phyloP scores from a whole-genome alignment of 164 flowering plant genomes.

The Litsea cubeba region DNA sequence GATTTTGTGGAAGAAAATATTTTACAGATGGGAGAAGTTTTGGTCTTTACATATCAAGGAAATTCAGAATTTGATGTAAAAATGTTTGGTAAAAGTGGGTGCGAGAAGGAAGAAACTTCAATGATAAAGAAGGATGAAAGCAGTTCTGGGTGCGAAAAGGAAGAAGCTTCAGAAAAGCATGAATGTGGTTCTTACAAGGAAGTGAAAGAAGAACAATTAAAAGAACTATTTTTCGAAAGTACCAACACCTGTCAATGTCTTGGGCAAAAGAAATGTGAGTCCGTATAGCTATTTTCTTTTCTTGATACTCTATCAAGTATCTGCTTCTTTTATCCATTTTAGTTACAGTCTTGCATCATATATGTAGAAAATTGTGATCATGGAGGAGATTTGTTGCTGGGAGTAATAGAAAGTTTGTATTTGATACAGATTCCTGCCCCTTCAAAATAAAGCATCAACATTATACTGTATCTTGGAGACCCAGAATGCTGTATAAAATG shows the following conservation, averaged over 20 bases:
- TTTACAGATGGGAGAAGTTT: slow-evolving; percentile 18
- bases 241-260: neutral
- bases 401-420: neutral
- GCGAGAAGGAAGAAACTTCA: slow-evolving; percentile 14
- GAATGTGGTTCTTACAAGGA: neutral
- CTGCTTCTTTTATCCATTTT: neutral
- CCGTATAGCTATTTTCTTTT: slow-evolving; percentile 1
- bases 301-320: neutral
- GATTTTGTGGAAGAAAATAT: slow-evolving; percentile 16
- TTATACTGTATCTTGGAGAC: neutral
- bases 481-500: neutral
- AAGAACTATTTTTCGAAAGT: neutral
- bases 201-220: neutral
- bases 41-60: slow-evolving; percentile 21
- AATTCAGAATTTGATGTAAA: slow-evolving; percentile 16
- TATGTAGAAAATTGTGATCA: neutral
- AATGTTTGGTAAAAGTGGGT: slow-evolving; percentile 21
- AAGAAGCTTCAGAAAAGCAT: too few species aligned
- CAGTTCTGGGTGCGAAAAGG: too few species aligned
- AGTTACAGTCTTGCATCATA: neutral
- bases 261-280: slow-evolving; percentile 3
- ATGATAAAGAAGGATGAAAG: neutral
- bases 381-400: neutral
- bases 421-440: slow-evolving; percentile 7
- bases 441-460: slow-evolving; percentile 1